Evolutionary conservation across 768 basidiomycete genomes (phyloP).

Genomic region (Gloeostereum incarnatum): DNA sequence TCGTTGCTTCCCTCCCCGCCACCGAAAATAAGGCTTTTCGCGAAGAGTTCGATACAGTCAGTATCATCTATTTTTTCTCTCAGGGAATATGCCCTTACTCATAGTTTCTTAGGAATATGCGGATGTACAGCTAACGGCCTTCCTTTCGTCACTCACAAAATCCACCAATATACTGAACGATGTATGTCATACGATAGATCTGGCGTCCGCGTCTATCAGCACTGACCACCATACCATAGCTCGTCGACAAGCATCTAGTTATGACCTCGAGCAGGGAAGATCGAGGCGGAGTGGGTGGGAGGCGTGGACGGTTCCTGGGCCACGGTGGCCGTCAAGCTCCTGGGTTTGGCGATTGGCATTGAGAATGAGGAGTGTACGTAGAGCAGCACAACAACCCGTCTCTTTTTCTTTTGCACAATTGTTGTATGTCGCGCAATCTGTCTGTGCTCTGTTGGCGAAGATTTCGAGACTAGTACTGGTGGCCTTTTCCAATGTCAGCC

Average conservation of each 20-base stretch:
- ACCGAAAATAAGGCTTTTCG: constrained; percentile 77
- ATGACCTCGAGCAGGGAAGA: constrained; percentile 42
- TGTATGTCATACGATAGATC: constrained; percentile 38
- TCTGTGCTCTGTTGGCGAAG: too few species aligned
- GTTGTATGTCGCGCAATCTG: too few species aligned
- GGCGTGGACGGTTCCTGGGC: constrained; percentile 14
- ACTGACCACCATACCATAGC: constrained; percentile 21
- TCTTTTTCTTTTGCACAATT: too few species aligned
- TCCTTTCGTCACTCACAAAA: constrained; percentile 83
- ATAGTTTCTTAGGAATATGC: constrained; percentile 69
- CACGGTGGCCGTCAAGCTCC: neutral
- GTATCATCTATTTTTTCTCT: constrained; percentile 12
- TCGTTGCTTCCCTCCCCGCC: constrained; percentile 83
- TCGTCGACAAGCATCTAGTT: constrained; percentile 76
- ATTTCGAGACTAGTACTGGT: too few species aligned
- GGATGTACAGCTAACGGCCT: constrained; percentile 89
- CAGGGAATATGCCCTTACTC: neutral
- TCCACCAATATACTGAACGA: constrained; percentile 83
- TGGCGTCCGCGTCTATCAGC: constrained; percentile 3
- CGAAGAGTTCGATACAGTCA: constrained; percentile 82
- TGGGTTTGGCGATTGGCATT: constrained; percentile 42
- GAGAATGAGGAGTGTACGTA: too few species aligned
- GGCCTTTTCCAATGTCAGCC: too few species aligned
- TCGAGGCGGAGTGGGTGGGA: constrained; percentile 44
- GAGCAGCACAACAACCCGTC: too few species aligned